phyloP scores from a whole-genome alignment of 164 flowering plant genomes.

The Litsea cubeba region DNA sequence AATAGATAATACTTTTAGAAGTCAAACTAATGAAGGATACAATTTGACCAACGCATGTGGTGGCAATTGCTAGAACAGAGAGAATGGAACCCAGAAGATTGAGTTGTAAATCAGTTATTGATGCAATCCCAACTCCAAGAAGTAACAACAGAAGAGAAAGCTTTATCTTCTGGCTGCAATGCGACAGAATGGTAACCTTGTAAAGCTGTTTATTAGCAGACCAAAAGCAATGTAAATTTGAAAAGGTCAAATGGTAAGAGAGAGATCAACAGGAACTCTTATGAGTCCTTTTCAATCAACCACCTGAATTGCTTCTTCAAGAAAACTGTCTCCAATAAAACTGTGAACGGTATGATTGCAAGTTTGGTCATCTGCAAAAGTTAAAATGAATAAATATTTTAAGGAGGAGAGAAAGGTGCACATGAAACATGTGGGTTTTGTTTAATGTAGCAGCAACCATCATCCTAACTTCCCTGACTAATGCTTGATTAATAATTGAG shows the following conservation, averaged over 20 bases:
- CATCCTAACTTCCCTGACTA: background rate
- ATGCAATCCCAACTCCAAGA: constrained; percentile 91
- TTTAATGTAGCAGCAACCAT: background rate
- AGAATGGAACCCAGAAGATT: constrained; percentile 77
- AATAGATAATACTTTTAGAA: background rate
- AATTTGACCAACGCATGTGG: constrained; percentile 96
- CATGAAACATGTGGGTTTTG: background rate
- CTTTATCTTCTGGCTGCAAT: constrained; percentile 78
- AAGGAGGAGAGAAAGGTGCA: background rate
- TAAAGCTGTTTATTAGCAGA: background rate
- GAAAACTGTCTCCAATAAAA: constrained; percentile 78
- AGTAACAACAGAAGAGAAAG: constrained; percentile 70
- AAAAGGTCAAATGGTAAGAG: background rate
- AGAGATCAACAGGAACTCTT: background rate
- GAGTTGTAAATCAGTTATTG: constrained; percentile 94
- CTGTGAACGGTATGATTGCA: constrained; percentile 97
- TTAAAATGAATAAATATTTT: too few relatives aligned
- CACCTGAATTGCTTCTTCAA: constrained; percentile 93
- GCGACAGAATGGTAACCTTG: background rate
- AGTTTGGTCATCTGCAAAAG: constrained; percentile 95
- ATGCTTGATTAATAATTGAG: background rate
- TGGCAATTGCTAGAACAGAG: constrained; percentile 84
- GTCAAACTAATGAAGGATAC: constrained; percentile 49
- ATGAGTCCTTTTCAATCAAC: background rate
- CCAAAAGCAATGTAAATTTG: background rate